These are phyloP conservation scores for Vanrija sp. DNA, from an alignment of 1,284 basidiomycete genomes.

Conservation along the genomic window DNA sequence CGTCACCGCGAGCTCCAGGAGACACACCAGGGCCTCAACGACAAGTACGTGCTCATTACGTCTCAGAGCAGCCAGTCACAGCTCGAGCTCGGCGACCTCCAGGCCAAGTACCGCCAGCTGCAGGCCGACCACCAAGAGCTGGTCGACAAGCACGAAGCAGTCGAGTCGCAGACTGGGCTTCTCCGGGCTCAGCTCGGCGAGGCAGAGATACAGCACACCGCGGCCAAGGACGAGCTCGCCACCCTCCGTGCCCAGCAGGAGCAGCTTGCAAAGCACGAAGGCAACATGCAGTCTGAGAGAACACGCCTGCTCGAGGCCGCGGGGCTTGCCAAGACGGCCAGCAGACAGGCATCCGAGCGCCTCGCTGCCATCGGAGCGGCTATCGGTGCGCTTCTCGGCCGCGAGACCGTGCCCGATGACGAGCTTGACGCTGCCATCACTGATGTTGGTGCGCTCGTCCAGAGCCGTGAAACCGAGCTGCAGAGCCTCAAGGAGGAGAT, in stretches of 20 bases:
- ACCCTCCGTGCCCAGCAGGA: constrained; percentile 1
- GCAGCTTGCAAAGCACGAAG: background rate
- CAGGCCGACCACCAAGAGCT: background rate
- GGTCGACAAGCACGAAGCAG: background rate
- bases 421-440: constrained; percentile 18
- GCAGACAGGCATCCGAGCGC: background rate
- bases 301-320: background rate
- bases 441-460: constrained; percentile 46
- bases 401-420: constrained; percentile 17
- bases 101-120: background rate
- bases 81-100: background rate
- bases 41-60: no score
- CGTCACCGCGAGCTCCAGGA: no score
- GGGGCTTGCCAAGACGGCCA: constrained; percentile 1
- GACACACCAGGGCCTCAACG: no score
- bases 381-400: constrained; percentile 4
- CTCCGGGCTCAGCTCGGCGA: background rate
- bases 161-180: background rate
- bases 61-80: background rate
- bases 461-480: constrained; percentile 55
- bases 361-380: background rate
- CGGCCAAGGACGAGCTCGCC: background rate
- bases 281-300: background rate
- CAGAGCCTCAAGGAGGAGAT: constrained; percentile 36
- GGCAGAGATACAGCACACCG: background rate